Percentiles rank a stretch among this genome's conserved stretches.
These are phyloP conservation scores for Fragaria ananassa DNA, from an alignment of 306 rosid species.

Conservation along the genomic window DNA sequence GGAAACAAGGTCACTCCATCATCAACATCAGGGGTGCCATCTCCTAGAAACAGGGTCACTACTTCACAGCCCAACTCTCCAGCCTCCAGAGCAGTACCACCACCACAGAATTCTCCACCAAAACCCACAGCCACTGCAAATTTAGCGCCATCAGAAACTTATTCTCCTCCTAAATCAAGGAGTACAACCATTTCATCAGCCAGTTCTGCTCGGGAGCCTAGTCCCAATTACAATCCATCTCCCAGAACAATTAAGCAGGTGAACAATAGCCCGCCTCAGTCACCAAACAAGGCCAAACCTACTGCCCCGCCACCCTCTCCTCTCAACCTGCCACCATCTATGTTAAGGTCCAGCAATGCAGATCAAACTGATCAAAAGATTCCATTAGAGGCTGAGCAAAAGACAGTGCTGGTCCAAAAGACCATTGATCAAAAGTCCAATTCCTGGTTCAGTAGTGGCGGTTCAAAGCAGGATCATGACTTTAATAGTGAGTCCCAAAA, in stretches of 20 bases:
- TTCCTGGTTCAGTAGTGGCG: constrained; percentile 20
- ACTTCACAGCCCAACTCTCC: too few relatives aligned
- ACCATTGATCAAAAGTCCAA: constrained; percentile 37
- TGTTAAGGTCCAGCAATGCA: constrained; percentile 21
- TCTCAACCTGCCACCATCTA: constrained; percentile 53
- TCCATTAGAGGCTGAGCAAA: constrained; percentile 59
- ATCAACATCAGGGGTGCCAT: not conserved
- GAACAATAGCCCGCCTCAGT: constrained; percentile 31
- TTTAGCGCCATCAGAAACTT: constrained; percentile 1
- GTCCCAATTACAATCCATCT: constrained; percentile 17
- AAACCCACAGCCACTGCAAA: not conserved
- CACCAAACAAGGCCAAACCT: constrained; percentile 28
- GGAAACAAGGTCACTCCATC: too few relatives aligned
- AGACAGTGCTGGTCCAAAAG: constrained; percentile 60
- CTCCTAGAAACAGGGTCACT: not conserved
- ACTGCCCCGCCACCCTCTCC: constrained; percentile 61
- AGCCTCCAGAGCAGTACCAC: not conserved
- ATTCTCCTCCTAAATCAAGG: constrained; percentile 20
- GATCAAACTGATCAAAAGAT: constrained; percentile 33
- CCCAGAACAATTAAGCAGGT: constrained; percentile 25
- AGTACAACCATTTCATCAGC: not conserved
- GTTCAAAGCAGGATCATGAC: constrained; percentile 17
- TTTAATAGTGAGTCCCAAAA: constrained; percentile 13
- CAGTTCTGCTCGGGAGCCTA: constrained; percentile 12
- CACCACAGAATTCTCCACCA: constrained; percentile 18